These are phyloP conservation scores for Hordeum marinum DNA, from an alignment of 176 grass and related monocot genomes.

Conservation along the genomic window DNA sequence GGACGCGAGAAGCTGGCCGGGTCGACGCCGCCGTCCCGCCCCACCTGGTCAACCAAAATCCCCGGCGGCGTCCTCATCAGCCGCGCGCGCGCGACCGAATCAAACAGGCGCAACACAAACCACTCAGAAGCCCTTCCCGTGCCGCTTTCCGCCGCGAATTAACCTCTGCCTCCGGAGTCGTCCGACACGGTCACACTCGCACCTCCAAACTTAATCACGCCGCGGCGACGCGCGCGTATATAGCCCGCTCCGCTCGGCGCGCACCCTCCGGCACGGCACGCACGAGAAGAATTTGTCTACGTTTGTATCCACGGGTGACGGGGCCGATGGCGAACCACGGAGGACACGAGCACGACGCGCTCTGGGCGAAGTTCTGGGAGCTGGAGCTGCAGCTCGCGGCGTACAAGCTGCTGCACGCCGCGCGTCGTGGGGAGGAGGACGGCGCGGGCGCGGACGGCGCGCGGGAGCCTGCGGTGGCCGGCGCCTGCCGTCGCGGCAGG, in stretches of 20 bases:
- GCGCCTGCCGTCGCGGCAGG: slow-evolving; percentile 31
- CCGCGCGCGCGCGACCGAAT: slow-evolving; percentile 10
- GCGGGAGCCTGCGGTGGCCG: not conserved
- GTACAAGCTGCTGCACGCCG: slow-evolving; percentile 41
- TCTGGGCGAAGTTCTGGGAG: slow-evolving; percentile 53
- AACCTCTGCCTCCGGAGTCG: not conserved
- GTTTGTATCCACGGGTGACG: not conserved
- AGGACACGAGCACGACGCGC: no score
- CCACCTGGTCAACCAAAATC: not conserved
- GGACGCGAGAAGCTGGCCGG: not conserved
- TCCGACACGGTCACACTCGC: not conserved
- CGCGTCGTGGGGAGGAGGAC: not conserved
- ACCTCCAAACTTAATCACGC: not conserved
- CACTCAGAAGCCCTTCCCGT: not conserved
- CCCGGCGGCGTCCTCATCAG: not conserved
- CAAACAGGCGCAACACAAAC: slow-evolving; percentile 21
- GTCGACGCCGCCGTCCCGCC: not conserved
- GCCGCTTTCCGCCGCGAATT: not conserved
- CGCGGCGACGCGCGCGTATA: not conserved
- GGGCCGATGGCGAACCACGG: slow-evolving; percentile 31
- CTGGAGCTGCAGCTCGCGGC: slow-evolving; percentile 49
- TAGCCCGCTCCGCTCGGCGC: not conserved
- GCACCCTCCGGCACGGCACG: not conserved
- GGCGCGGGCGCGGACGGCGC: not conserved
- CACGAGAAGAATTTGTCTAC: not conserved